Evolutionary conservation across 169 alveolate species (phyloP), one percentile per base, ranked within the genome.

Genomic region (Neospora caninum): DNA sequence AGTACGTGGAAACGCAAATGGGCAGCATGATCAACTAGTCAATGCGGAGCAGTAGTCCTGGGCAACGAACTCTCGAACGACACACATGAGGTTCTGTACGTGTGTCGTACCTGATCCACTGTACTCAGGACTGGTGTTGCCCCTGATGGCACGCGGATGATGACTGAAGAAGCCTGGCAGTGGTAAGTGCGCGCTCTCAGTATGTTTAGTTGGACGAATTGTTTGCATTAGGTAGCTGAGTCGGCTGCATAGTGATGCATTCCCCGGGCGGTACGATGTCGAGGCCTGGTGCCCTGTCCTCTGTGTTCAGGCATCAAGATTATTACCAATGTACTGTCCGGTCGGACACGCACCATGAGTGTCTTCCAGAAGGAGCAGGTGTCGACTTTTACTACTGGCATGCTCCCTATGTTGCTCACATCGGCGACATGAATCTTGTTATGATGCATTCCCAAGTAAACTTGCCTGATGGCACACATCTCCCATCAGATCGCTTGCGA

Each of bases 401-500:
- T 9, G 84, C 96, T 36, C 97, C 97, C 38, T 96, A 91, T 70
- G 54, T 86, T 39, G 95, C 97, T 31, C 97, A 96, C 88, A 88
- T 95, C 45, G 97, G 97, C 80, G 42, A 82, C 73, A 95, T 96
- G 49, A 88, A 96, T 54, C 94, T 96, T 25, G 95, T 95, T 22
- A 96, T 96, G 97, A 96, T 96, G 97, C 96, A 96, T 42, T 88
- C 97, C 54, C 97, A 95, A 83, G 97, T 96, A 67, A 96, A 96
- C n/a, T 84, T 96, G 84, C 95, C 88, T 34, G 97, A 96, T 64
- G 96, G 95, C 25, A 96, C 97, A 7, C 92, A 88, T n/a, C 67
- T 95, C 42, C 97, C 97, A 0, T 83, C 96, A 20, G 97, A 96
- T 16, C 94, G 97, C 20, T 34, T 93, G 91, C 49, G 73, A 7